Evolutionary conservation across 1,139 yeast genomes (phyloP), one percentile per base, ranked within the genome.

Genomic region (Pichia sp.): DNA sequence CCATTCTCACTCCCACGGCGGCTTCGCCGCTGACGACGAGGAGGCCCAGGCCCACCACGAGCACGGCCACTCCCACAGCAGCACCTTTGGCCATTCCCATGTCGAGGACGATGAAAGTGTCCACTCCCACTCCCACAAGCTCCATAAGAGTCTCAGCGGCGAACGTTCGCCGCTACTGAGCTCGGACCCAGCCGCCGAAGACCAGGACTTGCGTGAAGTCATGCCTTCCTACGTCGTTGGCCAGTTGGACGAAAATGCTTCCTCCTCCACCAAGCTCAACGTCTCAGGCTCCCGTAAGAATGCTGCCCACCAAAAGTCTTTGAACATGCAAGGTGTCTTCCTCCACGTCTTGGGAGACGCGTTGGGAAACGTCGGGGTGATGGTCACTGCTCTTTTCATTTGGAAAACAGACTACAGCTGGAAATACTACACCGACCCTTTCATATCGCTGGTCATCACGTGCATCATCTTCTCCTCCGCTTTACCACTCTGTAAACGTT

Each of bases 241-340:
- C 27, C 60, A 61, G 41, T 44, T 66, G 30, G 58, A 57, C 24
- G 27, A 41, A 17, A 33, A 34, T n/a, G 29, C 42, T 16, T 30
- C 27, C 9, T 14, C 7, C 14, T 33, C 29, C 16, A 34, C 40
- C 16, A 42, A 24, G 29, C 12, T 6, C 16, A 16, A 42, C 20
- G 30, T 5, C 8, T n/a, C 29, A 17, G 17, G 42, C 14, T 17
- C 17, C 7, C 42, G 30, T 8, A 52, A 49, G 24, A 42, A 50
- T 20, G 10, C 41, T 6, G 45, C 41, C 10, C 30, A 60, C 45
- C 51, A 60, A 12, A 83, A 80, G 68, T 88, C 96, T 14, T 76
- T 93, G 75, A 93, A 93, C 72, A 93, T 93, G 98, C 95, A 90
- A 65, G 98, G 99, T 59, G 98, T 93, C 5, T 93, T 89, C 67